Percentiles rank a stretch among this genome's conserved stretches.
These are phyloP conservation scores for Euphorbia peplus DNA, from an alignment of 345 rosid genomes.

Conservation along the genomic window DNA sequence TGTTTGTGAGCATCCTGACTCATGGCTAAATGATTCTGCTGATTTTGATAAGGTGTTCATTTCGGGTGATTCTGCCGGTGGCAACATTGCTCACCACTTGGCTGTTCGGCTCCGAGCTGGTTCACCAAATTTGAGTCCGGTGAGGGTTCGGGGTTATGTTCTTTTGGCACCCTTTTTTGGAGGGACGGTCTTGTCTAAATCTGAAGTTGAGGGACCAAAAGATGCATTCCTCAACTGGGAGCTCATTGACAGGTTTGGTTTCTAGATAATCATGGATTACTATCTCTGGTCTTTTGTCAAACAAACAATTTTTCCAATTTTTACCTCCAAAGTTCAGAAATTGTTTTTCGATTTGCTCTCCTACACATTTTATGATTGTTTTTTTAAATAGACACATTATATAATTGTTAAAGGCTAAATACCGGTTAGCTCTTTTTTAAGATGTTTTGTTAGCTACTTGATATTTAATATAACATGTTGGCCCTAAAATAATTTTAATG, in stretches of 20 bases:
- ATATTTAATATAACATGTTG: too few species aligned
- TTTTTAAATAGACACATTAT: too few species aligned
- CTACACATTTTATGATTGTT: too few species aligned
- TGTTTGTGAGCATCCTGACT: slow-evolving; percentile 24
- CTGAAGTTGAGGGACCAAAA: slow-evolving; percentile 57
- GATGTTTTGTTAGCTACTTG: too few species aligned
- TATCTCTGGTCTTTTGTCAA: too few species aligned
- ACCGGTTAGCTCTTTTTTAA: too few species aligned
- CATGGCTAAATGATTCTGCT: slow-evolving; percentile 44
- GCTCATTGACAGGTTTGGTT: slow-evolving; percentile 52
- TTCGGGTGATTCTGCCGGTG: slow-evolving; percentile 59
- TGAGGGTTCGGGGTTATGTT: slow-evolving; percentile 44
- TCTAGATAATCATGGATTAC: too few species aligned
- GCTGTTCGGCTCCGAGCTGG: slow-evolving; percentile 42
- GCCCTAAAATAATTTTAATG: too few species aligned
- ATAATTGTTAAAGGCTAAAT: too few species aligned
- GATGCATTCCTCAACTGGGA: slow-evolving; percentile 59
- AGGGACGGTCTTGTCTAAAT: slow-evolving; percentile 33
- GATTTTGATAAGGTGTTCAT: slow-evolving; percentile 51
- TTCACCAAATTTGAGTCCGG: slow-evolving; percentile 46
- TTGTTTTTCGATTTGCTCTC: too few species aligned
- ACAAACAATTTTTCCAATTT: too few species aligned
- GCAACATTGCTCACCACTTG: slow-evolving; percentile 53
- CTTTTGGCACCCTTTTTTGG: slow-evolving; percentile 57
- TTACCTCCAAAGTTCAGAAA: too few species aligned